Conservation (phyloP, 1,284 basidiomycete genomes). For the Apiotrichum siamense region DNA sequence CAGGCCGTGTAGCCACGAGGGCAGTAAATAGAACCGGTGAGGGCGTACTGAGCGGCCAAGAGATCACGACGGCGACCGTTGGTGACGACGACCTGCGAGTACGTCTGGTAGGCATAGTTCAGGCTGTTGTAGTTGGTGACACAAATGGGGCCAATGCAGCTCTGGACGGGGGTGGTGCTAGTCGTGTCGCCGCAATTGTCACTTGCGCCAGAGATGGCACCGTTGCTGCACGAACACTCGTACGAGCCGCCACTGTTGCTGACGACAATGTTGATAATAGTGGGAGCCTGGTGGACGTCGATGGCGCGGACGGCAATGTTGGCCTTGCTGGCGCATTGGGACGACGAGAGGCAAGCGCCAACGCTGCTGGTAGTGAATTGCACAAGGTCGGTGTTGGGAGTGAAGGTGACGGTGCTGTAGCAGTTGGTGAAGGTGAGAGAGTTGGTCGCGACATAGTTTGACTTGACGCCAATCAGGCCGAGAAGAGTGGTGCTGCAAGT, state of each 20-base stretch:
- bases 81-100: not conserved
- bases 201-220: not conserved
- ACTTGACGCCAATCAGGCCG: not conserved
- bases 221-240: conserved; percentile 3
- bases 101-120: conserved; percentile 1
- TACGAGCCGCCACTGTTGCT: not conserved
- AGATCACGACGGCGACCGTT: not conserved
- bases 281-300: not conserved
- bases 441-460: not conserved
- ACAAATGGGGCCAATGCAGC: not conserved
- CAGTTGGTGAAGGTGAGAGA: not conserved
- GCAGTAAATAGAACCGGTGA: not conserved
- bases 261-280: not conserved
- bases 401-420: not conserved
- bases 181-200: not conserved
- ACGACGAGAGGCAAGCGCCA: not conserved
- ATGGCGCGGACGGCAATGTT: not conserved
- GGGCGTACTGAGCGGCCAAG: not conserved
- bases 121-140: not conserved
- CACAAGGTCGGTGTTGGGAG: not conserved
- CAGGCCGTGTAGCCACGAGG: not conserved
- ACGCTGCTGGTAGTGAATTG: not conserved
- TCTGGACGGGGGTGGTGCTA: not conserved
- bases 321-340: not conserved
- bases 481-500: not conserved